These are phyloP conservation scores for Starmerella sp. DNA, from an alignment of 805 yeast genomes.

Conservation along the genomic window DNA sequence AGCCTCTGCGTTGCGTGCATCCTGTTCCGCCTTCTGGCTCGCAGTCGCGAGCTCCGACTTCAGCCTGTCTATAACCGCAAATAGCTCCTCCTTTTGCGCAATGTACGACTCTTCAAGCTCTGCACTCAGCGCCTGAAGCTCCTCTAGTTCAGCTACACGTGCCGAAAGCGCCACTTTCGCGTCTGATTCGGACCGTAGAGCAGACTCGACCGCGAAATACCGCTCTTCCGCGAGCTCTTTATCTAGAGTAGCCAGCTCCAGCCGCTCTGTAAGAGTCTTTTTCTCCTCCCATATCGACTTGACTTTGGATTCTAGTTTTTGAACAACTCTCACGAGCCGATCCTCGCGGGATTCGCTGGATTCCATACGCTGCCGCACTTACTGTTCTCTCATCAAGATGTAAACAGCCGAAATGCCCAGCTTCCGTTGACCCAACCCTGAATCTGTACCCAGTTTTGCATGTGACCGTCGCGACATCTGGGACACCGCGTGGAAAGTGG, in stretches of 20 bases:
- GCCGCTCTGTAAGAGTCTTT: constrained; percentile 7
- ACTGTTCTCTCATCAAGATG: too few relatives aligned
- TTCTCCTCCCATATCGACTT: constrained; percentile 23
- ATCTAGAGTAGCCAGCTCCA: constrained; percentile 29
- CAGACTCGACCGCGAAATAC: constrained; percentile 19
- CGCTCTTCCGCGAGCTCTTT: constrained; percentile 32
- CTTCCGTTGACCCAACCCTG: too few relatives aligned
- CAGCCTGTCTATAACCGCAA: not conserved
- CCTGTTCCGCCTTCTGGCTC: not conserved
- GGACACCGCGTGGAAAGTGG: not conserved
- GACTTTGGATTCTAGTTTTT: constrained; percentile 16
- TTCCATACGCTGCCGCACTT: not conserved
- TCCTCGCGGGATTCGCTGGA: constrained; percentile 13
- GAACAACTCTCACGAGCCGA: constrained; percentile 20
- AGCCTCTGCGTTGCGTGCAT: not conserved
- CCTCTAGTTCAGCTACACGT: constrained; percentile 22
- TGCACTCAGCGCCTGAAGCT: constrained; percentile 6
- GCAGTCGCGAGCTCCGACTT: not conserved
- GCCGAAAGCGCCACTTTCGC: constrained; percentile 9
- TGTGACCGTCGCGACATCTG: constrained; percentile 1
- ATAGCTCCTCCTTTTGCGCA: constrained; percentile 4
- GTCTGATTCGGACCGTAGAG: not conserved
- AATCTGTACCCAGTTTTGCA: not conserved
- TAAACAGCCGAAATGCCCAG: too few relatives aligned
- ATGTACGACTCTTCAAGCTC: constrained; percentile 14